Percentiles rank a stretch among this genome's conserved stretches.
Evolutionary conservation across 208 protist genomes (phyloP).

Genomic region (Leishmania turanica): DNA sequence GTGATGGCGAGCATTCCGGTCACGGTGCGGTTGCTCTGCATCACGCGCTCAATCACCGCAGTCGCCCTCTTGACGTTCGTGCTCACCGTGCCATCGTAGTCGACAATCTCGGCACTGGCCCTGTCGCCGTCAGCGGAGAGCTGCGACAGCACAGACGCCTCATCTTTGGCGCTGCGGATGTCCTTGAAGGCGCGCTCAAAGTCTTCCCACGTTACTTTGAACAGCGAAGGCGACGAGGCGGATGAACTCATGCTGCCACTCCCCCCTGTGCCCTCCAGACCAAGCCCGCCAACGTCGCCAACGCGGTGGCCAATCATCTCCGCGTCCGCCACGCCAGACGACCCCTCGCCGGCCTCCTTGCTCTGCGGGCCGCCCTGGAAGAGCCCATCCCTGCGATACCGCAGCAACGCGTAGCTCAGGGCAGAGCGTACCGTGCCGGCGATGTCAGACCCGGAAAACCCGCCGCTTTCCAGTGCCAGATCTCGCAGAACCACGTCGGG

Average conservation of each 20-base stretch:
- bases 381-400: slow-evolving; percentile 41
- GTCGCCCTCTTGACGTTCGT: slow-evolving; percentile 23
- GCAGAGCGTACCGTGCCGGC: slow-evolving; percentile 83
- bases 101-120: slow-evolving; percentile 26
- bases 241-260: neutral
- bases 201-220: slow-evolving; percentile 21
- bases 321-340: neutral
- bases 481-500: slow-evolving; percentile 86
- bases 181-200: slow-evolving; percentile 44
- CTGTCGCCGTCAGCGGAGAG: slow-evolving; percentile 29
- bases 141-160: slow-evolving; percentile 26
- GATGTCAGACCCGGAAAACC: slow-evolving; percentile 98
- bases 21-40: slow-evolving; percentile 41
- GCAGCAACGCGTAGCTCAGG: slow-evolving; percentile 79
- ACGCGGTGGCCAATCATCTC: slow-evolving; percentile 21
- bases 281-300: slow-evolving; percentile 5
- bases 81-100: slow-evolving; percentile 61
- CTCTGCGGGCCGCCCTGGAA: neutral
- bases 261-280: neutral
- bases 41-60: slow-evolving; percentile 34
- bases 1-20: slow-evolving; percentile 51
- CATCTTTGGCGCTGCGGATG: slow-evolving; percentile 47
- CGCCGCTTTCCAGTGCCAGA: slow-evolving; percentile 94
- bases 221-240: neutral
- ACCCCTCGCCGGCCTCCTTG: neutral